phyloP scores from a whole-genome alignment of 345 rosid species.

The Citropsis articulata region DNA sequence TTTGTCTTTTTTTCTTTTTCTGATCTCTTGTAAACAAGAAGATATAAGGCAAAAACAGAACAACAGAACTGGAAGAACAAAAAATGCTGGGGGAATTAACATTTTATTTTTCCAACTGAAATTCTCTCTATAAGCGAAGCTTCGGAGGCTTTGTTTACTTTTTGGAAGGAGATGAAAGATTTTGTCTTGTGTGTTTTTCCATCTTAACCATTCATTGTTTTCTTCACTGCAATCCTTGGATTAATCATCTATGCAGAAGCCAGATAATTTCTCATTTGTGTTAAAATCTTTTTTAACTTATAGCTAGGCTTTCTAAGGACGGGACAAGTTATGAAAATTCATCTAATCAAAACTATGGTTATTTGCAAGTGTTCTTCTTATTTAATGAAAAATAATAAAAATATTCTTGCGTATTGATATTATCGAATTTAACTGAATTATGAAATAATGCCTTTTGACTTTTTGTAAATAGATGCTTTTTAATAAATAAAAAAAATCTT shows the following conservation, averaged over 20 bases:
- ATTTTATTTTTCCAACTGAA: neutral
- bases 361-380: neutral
- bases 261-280: neutral
- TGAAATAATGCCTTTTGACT: no score
- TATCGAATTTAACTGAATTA: no score
- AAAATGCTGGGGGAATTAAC: neutral
- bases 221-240: conserved; percentile 11
- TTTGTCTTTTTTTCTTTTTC: neutral
- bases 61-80: neutral
- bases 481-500: no score
- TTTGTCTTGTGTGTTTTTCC: neutral
- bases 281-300: neutral
- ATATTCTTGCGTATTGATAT: neutral
- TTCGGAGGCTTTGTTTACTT: neutral
- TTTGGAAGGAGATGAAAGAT: neutral
- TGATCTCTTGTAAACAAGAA: neutral
- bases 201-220: conserved; percentile 1
- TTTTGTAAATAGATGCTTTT: no score
- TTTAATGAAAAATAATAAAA: neutral
- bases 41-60: neutral
- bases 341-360: neutral
- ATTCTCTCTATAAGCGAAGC: neutral
- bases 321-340: neutral
- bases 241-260: neutral
- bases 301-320: neutral